These are phyloP conservation scores for Aureobasidium sp. DNA, from an alignment of 2,329 filamentous ascomycete species.

Conservation along the genomic window DNA sequence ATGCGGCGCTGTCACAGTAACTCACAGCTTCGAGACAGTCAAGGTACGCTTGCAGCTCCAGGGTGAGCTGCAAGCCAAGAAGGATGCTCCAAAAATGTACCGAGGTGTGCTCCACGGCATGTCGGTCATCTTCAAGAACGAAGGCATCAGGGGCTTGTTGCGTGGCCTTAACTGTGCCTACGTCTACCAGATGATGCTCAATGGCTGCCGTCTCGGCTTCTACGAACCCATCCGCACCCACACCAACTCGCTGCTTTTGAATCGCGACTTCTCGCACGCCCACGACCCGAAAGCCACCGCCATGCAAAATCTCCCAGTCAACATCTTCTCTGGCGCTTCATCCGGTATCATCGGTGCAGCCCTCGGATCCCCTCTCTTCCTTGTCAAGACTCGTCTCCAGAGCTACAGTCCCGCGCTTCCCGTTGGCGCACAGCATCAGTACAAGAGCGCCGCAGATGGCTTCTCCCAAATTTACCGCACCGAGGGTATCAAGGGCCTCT, in stretches of 20 bases:
- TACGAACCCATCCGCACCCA: constrained; percentile 86
- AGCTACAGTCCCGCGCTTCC: constrained; percentile 88
- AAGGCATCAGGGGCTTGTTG: constrained; percentile 78
- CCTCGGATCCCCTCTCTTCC: constrained; percentile 93
- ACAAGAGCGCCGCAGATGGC: constrained; percentile 79
- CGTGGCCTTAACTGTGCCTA: constrained; percentile 88
- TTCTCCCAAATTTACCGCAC: constrained; percentile 67
- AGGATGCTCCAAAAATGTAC: constrained; percentile 80
- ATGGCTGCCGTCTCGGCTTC: constrained; percentile 93
- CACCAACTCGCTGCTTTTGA: constrained; percentile 43
- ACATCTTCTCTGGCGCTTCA: constrained; percentile 84
- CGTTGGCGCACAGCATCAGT: constrained; percentile 93
- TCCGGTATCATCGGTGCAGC: constrained; percentile 88
- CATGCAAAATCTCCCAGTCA: constrained; percentile 78
- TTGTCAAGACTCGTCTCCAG: constrained; percentile 93
- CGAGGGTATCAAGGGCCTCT: constrained; percentile 76
- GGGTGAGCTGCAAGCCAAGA: constrained; percentile 84
- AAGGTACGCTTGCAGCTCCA: constrained; percentile 98
- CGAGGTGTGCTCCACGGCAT: constrained; percentile 87
- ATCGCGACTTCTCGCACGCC: constrained; percentile 57
- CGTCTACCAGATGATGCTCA: constrained; percentile 91
- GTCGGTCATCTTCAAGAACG: constrained; percentile 80
- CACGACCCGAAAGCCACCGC: constrained; percentile 31
- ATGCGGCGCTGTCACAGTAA: constrained; percentile 94
- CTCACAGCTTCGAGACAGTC: constrained; percentile 96